Evolutionary conservation across 768 basidiomycete species (phyloP).

Genomic region (Macrocybe gigantea): DNA sequence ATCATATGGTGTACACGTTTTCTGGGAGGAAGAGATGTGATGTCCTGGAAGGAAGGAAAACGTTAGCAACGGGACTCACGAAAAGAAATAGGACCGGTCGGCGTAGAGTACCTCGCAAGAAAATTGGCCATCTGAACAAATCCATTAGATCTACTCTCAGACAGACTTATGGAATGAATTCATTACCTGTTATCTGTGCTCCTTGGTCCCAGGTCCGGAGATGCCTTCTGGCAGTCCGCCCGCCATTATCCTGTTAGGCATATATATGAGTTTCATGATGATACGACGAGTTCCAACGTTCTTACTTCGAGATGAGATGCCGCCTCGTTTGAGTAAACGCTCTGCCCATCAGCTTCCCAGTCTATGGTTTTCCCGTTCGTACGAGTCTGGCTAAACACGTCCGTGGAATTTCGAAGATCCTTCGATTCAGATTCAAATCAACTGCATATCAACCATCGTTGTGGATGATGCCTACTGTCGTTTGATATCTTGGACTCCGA

Average conservation of each 20-base stretch:
- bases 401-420: conserved; percentile 33
- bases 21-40: conserved; percentile 49
- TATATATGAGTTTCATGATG: conserved; percentile 2
- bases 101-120: conserved; percentile 38
- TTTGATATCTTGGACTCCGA: conserved; percentile 38
- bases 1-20: conserved; percentile 67
- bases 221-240: conserved; percentile 45
- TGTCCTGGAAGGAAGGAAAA: conserved; percentile 32
- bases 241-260: conserved; percentile 29
- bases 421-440: conserved; percentile 7
- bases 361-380: conserved; percentile 37
- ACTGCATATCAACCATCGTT: not conserved
- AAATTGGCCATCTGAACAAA: conserved; percentile 32
- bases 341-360: conserved; percentile 38
- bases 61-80: conserved; percentile 8
- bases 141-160: conserved; percentile 2
- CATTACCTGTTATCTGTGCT: conserved; percentile 35
- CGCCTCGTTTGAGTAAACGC: conserved; percentile 35
- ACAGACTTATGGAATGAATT: not conserved
- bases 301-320: conserved; percentile 41
- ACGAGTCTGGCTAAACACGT: conserved; percentile 36
- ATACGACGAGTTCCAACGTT: not conserved
- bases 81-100: conserved; percentile 9
- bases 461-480: conserved; percentile 25
- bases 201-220: conserved; percentile 57